phyloP scores from a whole-genome alignment of 2,329 filamentous ascomycete genomes.

The Aspergillus sp. region DNA sequence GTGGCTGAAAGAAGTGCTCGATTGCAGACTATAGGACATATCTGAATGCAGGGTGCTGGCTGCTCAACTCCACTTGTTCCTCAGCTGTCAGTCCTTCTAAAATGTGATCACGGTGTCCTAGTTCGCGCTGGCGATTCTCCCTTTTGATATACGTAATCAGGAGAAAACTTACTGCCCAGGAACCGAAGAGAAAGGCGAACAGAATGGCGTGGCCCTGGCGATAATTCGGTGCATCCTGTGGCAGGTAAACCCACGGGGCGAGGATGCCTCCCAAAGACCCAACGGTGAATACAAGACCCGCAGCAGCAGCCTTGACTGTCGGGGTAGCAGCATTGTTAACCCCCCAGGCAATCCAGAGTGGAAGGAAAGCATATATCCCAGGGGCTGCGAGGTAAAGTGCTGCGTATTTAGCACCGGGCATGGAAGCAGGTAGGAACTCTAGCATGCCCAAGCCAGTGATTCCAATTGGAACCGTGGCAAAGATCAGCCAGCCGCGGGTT shows the following conservation, averaged over 20 bases:
- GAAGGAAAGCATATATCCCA: conserved; percentile 8
- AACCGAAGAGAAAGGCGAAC: conserved; percentile 8
- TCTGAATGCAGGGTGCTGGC: too few species aligned
- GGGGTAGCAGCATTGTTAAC: conserved; percentile 13
- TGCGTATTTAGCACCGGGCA: conserved; percentile 11
- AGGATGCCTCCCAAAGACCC: conserved; percentile 10
- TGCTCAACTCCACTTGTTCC: too few species aligned
- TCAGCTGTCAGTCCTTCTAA: too few species aligned
- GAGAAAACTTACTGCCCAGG: neutral
- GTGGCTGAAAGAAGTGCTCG: too few species aligned
- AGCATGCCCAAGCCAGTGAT: conserved; percentile 11
- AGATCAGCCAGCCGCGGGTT: conserved; percentile 11
- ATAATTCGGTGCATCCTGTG: conserved; percentile 13
- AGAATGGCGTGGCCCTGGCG: conserved; percentile 11
- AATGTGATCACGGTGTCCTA: too few species aligned
- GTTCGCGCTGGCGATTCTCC: conserved; percentile 6
- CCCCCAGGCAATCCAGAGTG: conserved; percentile 12
- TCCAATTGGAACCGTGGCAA: neutral
- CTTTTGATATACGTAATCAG: conserved; percentile 6
- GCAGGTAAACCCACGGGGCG: conserved; percentile 15
- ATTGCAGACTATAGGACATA: too few species aligned
- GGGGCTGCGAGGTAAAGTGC: conserved; percentile 11
- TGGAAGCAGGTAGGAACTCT: conserved; percentile 8
- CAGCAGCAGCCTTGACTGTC: conserved; percentile 1
- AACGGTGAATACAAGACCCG: conserved; percentile 7